phyloP scores from a whole-genome alignment of 2,329 filamentous ascomycete genomes.

The Neonectria neomacrospora region DNA sequence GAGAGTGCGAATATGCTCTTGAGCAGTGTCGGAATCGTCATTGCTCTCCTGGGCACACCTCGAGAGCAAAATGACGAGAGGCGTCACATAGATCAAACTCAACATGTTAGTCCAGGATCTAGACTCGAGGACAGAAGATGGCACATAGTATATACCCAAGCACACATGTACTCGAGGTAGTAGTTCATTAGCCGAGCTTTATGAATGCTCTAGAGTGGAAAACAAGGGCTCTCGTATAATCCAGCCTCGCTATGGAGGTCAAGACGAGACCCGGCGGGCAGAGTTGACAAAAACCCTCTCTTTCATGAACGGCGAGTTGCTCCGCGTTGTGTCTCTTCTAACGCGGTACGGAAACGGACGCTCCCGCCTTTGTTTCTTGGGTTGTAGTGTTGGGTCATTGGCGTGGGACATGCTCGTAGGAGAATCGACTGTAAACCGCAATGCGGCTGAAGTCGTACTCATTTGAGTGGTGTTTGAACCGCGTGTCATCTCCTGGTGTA shows the following conservation, averaged over 20 bases:
- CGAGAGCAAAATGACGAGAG: slow-evolving; percentile 60
- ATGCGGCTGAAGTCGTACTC: slow-evolving; percentile 11
- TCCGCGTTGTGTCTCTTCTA: slow-evolving; percentile 9
- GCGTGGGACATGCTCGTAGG: slow-evolving; percentile 4
- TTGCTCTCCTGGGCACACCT: slow-evolving; percentile 67
- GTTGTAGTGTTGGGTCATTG: neutral
- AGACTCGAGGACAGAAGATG: neutral
- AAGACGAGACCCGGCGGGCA: slow-evolving; percentile 19
- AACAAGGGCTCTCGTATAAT: slow-evolving; percentile 20
- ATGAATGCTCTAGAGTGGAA: slow-evolving; percentile 36
- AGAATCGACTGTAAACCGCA: neutral
- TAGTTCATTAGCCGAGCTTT: slow-evolving; percentile 44
- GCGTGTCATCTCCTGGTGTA: slow-evolving; percentile 27
- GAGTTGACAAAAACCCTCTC: slow-evolving; percentile 14
- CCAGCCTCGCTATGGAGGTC: slow-evolving; percentile 23
- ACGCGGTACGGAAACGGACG: neutral
- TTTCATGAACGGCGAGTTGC: neutral
- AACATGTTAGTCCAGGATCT: neutral
- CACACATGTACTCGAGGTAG: slow-evolving; percentile 45
- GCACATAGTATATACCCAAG: slow-evolving; percentile 37
- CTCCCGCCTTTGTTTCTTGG: neutral
- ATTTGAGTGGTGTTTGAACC: slow-evolving; percentile 31
- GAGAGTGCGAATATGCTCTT: slow-evolving; percentile 68
- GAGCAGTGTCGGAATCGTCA: slow-evolving; percentile 61
- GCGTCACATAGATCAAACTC: slow-evolving; percentile 58